Conservation (phyloP, 129 eudicot species). For the Erigeron canadensis region DNA sequence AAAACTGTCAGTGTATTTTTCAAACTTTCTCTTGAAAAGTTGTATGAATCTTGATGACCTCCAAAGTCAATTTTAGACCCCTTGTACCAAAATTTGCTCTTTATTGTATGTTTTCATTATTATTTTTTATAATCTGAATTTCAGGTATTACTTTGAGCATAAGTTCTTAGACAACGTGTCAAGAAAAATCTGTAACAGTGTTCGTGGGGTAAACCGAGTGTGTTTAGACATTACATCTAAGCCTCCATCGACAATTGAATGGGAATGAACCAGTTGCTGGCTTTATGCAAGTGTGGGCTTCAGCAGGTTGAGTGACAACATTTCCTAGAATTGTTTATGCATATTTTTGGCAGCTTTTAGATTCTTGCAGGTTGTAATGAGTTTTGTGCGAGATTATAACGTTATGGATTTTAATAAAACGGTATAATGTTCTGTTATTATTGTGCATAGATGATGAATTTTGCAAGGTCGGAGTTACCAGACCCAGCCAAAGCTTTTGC, state of each 20-base stretch:
- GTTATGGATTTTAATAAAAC: not conserved
- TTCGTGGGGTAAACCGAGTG: conserved; percentile 76
- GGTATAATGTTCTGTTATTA: too few relatives aligned
- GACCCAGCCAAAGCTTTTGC: not conserved
- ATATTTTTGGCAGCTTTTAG: not conserved
- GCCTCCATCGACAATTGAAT: conserved; percentile 76
- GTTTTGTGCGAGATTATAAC: not conserved
- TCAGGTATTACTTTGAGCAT: conserved; percentile 68
- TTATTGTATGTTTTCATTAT: not conserved
- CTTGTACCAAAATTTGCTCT: not conserved
- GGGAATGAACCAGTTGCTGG: conserved; percentile 44
- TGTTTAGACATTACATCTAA: conserved; percentile 72
- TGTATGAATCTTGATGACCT: conserved; percentile 6
- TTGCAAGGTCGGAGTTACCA: not conserved
- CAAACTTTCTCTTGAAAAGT: not conserved
- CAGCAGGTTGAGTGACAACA: not conserved
- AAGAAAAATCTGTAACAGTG: conserved; percentile 66
- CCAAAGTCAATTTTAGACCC: not conserved
- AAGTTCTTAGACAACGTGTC: conserved; percentile 67
- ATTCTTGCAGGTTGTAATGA: not conserved
- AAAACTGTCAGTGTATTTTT: not conserved
- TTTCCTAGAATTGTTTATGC: conserved; percentile 4
- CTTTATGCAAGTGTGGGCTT: not conserved
- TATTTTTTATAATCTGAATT: not conserved
- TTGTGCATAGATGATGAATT: too few relatives aligned